Conservation (phyloP, 208 protist genomes). For the Crithidia expoeki region DNA sequence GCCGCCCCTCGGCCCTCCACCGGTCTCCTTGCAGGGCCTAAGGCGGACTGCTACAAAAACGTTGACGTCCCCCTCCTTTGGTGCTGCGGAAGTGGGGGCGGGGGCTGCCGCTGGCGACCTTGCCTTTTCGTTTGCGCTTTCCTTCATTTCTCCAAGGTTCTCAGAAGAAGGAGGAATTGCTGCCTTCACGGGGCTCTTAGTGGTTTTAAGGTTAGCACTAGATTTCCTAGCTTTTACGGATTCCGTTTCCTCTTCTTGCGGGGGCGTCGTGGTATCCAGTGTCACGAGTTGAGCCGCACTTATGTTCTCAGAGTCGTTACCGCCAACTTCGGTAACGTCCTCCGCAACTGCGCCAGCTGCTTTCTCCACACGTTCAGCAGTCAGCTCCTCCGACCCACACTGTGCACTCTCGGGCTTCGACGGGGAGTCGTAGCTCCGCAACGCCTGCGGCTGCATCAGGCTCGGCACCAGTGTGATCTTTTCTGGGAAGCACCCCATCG, state of each 20-base stretch:
- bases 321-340: background rate
- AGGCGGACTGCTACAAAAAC: constrained; percentile 55
- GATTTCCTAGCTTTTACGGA: too few relatives aligned
- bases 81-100: background rate
- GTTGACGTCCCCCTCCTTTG: constrained; percentile 2
- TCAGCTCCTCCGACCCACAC: too few relatives aligned
- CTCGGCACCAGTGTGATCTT: background rate
- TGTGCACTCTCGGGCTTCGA: constrained; percentile 6
- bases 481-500: background rate
- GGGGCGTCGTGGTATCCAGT: background rate
- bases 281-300: background rate
- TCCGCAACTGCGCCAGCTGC: too few relatives aligned
- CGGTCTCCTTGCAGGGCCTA: constrained; percentile 28
- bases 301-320: background rate
- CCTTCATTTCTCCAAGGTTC: too few relatives aligned
- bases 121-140: too few relatives aligned
- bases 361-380: too few relatives aligned
- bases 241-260: background rate
- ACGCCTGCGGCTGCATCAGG: background rate
- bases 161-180: background rate
- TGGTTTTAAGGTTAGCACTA: background rate
- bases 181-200: background rate
- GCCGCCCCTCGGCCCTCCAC: too few relatives aligned
- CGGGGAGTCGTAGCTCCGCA: background rate
- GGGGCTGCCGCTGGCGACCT: too few relatives aligned